These are phyloP conservation scores for Inga leiocalycina DNA, from an alignment of 306 rosid species.

Conservation along the genomic window DNA sequence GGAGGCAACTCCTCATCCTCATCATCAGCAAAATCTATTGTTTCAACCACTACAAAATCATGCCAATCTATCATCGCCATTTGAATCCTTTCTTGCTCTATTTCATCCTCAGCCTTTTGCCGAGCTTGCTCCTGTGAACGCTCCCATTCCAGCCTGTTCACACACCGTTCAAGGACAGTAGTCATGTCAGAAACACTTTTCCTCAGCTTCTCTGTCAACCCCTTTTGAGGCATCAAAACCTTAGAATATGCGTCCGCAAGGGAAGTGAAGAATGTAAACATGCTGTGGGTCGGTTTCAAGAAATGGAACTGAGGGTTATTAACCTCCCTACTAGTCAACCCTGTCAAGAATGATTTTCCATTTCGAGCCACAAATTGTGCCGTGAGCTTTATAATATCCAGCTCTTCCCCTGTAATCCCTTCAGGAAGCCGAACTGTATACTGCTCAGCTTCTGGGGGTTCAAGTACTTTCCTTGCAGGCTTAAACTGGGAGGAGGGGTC, in stretches of 20 bases:
- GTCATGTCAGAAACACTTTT: constrained; percentile 84
- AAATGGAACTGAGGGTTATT: constrained; percentile 93
- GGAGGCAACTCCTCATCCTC: constrained; percentile 95
- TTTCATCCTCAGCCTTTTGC: constrained; percentile 92
- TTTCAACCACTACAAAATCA: constrained; percentile 96
- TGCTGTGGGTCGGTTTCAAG: constrained; percentile 92
- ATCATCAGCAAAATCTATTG: constrained; percentile 91
- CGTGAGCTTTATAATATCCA: constrained; percentile 92
- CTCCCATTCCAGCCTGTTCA: constrained; percentile 92
- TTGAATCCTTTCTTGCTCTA: constrained; percentile 87
- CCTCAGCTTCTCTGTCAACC: constrained; percentile 77
- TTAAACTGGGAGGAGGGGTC: constrained; percentile 74
- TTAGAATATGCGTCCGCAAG: constrained; percentile 93
- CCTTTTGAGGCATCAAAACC: constrained; percentile 93
- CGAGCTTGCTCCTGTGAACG: constrained; percentile 96
- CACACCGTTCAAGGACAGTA: constrained; percentile 87
- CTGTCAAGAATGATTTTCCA: constrained; percentile 90
- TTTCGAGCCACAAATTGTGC: constrained; percentile 97
- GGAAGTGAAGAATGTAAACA: constrained; percentile 93
- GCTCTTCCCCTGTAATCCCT: constrained; percentile 93
- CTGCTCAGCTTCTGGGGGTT: constrained; percentile 95
- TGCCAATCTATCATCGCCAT: constrained; percentile 99
- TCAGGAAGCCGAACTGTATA: constrained; percentile 94
- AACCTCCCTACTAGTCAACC: constrained; percentile 89
- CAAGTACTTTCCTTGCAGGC: constrained; percentile 69